Evolutionary conservation across 805 yeast species (phyloP).

Genomic region (Yamadazyma akitaensis): DNA sequence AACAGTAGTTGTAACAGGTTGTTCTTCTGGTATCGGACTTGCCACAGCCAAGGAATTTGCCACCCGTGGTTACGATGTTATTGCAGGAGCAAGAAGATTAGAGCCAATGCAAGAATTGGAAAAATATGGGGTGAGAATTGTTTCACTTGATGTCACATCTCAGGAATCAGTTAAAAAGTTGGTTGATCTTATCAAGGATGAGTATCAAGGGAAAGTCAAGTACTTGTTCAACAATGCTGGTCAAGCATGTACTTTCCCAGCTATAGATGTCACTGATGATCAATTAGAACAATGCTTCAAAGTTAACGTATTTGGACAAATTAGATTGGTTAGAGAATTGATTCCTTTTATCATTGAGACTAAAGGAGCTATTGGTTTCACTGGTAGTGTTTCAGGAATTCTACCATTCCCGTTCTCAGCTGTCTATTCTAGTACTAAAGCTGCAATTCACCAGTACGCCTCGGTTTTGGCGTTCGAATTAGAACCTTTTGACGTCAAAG

Average conservation of each 20-base stretch:
- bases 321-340: constrained; percentile 60
- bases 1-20: constrained; percentile 48
- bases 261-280: constrained; percentile 60
- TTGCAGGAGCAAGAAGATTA: constrained; percentile 70
- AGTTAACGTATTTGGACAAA: constrained; percentile 70
- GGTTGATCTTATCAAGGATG: constrained; percentile 37
- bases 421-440: constrained; percentile 65
- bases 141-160: constrained; percentile 58
- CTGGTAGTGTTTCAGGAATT: constrained; percentile 69
- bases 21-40: constrained; percentile 55
- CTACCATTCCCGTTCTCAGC: constrained; percentile 70
- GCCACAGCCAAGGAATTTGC: constrained; percentile 50
- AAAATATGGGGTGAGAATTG: constrained; percentile 43
- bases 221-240: constrained; percentile 75
- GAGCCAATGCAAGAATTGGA: constrained; percentile 55
- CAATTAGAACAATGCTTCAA: constrained; percentile 49
- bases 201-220: constrained; percentile 50
- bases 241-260: constrained; percentile 68
- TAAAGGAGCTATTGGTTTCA: constrained; percentile 66
- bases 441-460: constrained; percentile 74
- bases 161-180: constrained; percentile 44
- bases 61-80: constrained; percentile 53
- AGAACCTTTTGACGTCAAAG: constrained; percentile 69
- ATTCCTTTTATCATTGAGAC: constrained; percentile 54
- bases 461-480: constrained; percentile 60